Evolutionary conservation across 2,329 filamentous ascomycete genomes (phyloP), one percentile per base, ranked within the genome.

Genomic region (Microsporum ferrugineum): DNA sequence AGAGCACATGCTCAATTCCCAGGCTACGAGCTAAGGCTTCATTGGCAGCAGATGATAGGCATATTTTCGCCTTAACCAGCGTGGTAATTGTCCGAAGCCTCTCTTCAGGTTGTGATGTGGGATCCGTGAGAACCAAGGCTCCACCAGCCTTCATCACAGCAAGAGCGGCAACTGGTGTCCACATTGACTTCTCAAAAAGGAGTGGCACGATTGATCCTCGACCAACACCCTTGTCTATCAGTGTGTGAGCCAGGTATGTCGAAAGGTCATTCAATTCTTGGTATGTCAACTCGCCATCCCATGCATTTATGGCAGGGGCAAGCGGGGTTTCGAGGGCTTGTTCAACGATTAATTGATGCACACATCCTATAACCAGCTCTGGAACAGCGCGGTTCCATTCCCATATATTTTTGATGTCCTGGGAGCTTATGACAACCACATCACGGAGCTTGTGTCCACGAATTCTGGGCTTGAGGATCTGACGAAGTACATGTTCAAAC

Each of bases 141-240:
- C 64, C 69, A 5, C 71, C 71, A 8, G 69, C 64, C 55, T 70
- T 71, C 61, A 72, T 66, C 2, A 70, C 66, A 5, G 66, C 69
- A 4, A 72, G 63, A 7, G 69, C 64, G 6, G 65, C 66, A 36
- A 72, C 65, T 23, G 69, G 62, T 12, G 68, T 68, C 70, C 69
- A 72, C 38, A 57, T 65, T 31, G 69, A 72, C 55, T 72, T 72
- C 51, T 71, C 67, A 45, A 72, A 72, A 57, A 67, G 70, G 5
- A 70, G 39, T 7, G 66, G 66, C 4, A 72, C 62, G 12, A 65
- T 58, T 27, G 63, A 62, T 3, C 66, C 65, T 12, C 71, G 51
- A n/a, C 68, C 63, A 36, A 76, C 65, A 60, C 72, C 71, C 29
- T 69, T 65, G 1, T 66, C 65, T 8, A 66, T 65, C 12, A 75